Evolutionary conservation across 345 rosid genomes (phyloP), one percentile per base, ranked within the genome.

Genomic region (Salix dunnii): DNA sequence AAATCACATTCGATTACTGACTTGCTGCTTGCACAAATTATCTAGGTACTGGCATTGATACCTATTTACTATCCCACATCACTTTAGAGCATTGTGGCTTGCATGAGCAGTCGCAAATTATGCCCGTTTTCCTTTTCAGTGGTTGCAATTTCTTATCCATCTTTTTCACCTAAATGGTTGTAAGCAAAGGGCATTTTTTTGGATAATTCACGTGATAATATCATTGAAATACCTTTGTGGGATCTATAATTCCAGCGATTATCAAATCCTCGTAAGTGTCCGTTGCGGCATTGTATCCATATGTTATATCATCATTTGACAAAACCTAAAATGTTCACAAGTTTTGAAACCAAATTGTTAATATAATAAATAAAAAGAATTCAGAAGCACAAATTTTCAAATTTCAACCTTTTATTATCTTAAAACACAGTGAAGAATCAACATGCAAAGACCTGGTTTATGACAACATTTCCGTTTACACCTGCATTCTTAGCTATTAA

Each of bases 221-320:
- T 43, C 49, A 13, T 43, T 43, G 49, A 43, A 14, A 65, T 87
- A 94, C 97, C 97, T 91, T 95, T 12, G 97, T 77, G 10, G 97
- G 99, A 90, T 95, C 97, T 72, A 95, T 86, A 20, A 95, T 90
- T 75, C 96, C 94, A 70, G 93, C 93, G 2, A 84, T 48, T 82
- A 91, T 86, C 81, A 95, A 85, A 87, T 95, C 92, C 87, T 89
- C 97, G 16, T 92, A 91, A 55, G 83, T 72, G 84, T 88, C 84
- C 67, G 77, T 91, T 67, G 97, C 94, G 69, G 99, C 97, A 78
- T 95, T 95, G 85, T 91, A 95, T 76, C 99, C 97, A 21, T 90
- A 92, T 62, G 76, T 85, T 42, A 58, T 67, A 73, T 88, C 87
- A 61, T 88, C 83, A 36, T 66, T 81, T 21, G 84, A 89, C 67